Evolutionary conservation across 495 filamentous ascomycete species (phyloP).

Genomic region (Lophiotrema nucula): DNA sequence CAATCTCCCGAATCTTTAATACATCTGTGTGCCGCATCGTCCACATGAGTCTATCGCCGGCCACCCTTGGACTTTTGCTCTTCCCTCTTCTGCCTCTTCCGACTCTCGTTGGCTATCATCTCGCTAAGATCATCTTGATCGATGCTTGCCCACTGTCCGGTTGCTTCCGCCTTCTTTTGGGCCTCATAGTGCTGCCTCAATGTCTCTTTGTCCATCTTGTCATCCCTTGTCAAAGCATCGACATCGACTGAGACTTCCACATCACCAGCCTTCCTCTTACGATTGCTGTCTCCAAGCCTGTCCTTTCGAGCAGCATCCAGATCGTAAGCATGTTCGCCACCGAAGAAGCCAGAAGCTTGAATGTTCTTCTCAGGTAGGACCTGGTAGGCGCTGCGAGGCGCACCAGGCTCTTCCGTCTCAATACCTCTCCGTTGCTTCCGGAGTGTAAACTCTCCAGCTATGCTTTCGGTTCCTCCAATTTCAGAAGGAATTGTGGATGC

Average conservation of each 20-base stretch:
- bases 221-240: conserved; percentile 66
- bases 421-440: conserved; percentile 82
- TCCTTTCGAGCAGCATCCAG: conserved; percentile 55
- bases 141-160: conserved; percentile 62
- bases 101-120: conserved; percentile 93
- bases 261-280: conserved; percentile 92
- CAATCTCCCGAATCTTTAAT: neutral
- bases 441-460: conserved; percentile 85
- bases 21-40: no score
- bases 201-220: conserved; percentile 67
- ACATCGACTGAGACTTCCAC: conserved; percentile 88
- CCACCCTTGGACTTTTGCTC: conserved; percentile 62
- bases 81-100: conserved; percentile 83
- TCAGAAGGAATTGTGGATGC: conserved; percentile 80
- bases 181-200: conserved; percentile 74
- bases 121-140: conserved; percentile 90
- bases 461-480: conserved; percentile 66
- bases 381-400: conserved; percentile 77
- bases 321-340: conserved; percentile 89
- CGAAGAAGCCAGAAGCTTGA: conserved; percentile 88
- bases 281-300: conserved; percentile 73
- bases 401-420: conserved; percentile 76
- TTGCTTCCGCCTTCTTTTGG: conserved; percentile 64
- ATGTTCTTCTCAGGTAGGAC: conserved; percentile 86
- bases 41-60: neutral